A percentile compares a stretch with the other conserved stretches of the same genome.
Conservation (phyloP, 108 stramenopile genomes). For the Aurantiochytrium sp. region DNA sequence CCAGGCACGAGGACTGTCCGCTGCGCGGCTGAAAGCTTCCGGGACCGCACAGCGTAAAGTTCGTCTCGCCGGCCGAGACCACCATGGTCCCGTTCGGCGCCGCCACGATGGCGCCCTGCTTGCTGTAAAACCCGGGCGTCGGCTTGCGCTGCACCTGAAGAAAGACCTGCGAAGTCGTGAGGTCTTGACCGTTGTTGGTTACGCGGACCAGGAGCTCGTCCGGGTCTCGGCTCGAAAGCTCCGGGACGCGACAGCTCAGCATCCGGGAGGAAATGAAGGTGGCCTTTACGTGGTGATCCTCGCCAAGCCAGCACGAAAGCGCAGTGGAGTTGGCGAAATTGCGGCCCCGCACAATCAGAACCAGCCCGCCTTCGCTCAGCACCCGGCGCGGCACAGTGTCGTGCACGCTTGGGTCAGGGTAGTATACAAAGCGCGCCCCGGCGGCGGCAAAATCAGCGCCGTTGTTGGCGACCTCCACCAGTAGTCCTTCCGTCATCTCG, state of each 20-base stretch:
- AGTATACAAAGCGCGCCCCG: neutral
- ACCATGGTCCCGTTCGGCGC: slow-evolving; percentile 60
- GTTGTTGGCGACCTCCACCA: slow-evolving; percentile 41
- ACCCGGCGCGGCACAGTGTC: slow-evolving; percentile 33
- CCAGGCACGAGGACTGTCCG: slow-evolving; percentile 51
- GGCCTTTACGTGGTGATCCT: neutral
- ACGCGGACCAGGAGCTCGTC: slow-evolving; percentile 47
- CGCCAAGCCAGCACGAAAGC: slow-evolving; percentile 44
- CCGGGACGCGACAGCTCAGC: slow-evolving; percentile 45
- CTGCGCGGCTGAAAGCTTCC: slow-evolving; percentile 68
- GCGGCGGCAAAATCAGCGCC: slow-evolving; percentile 43
- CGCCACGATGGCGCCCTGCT: neutral
- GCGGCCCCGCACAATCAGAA: slow-evolving; percentile 50
- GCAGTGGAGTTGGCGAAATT: slow-evolving; percentile 56
- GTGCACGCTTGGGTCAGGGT: neutral
- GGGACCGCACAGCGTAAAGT: slow-evolving; percentile 70
- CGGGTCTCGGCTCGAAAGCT: neutral
- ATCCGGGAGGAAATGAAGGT: slow-evolving; percentile 38
- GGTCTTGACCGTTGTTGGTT: slow-evolving; percentile 61
- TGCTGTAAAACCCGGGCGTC: slow-evolving; percentile 18
- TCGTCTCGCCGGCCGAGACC: slow-evolving; percentile 31
- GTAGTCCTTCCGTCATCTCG: neutral
- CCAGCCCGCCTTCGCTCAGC: neutral
- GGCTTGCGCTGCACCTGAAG: neutral
- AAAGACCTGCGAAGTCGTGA: neutral